These are phyloP conservation scores for Cercospora canescens DNA, from an alignment of 2,329 filamentous ascomycete species.

Conservation along the genomic window DNA sequence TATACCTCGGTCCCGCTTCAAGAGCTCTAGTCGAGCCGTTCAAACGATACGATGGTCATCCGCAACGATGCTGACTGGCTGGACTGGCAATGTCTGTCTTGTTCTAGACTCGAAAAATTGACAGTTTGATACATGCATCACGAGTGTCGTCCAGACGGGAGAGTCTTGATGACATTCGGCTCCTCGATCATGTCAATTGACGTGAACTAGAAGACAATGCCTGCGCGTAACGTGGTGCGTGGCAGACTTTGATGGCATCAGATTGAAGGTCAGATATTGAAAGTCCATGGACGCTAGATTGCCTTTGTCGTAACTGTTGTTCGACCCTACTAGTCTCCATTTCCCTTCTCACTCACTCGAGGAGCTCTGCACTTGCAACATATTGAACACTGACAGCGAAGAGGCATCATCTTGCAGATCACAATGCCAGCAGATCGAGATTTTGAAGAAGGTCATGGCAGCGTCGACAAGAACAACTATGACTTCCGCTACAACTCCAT, in stretches of 20 bases:
- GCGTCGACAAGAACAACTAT: background rate
- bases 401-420: background rate
- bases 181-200: background rate
- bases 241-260: background rate
- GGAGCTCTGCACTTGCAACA: background rate
- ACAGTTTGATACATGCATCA: background rate
- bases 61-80: background rate
- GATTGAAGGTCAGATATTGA: background rate
- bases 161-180: background rate
- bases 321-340: background rate
- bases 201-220: background rate
- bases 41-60: background rate
- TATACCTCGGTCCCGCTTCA: background rate
- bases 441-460: background rate
- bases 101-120: background rate
- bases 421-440: background rate
- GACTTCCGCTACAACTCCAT: conserved; percentile 6
- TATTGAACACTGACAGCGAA: background rate
- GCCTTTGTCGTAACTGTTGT: background rate
- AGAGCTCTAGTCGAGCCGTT: background rate
- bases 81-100: background rate
- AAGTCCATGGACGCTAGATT: background rate
- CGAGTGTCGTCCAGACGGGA: background rate
- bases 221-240: background rate
- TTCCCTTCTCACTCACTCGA: no score